Percentiles rank a stretch among this genome's conserved stretches.
Evolutionary conservation across 371 early-diverging fungal genomes (phyloP).

Genomic region (Haplosporangium sp.): DNA sequence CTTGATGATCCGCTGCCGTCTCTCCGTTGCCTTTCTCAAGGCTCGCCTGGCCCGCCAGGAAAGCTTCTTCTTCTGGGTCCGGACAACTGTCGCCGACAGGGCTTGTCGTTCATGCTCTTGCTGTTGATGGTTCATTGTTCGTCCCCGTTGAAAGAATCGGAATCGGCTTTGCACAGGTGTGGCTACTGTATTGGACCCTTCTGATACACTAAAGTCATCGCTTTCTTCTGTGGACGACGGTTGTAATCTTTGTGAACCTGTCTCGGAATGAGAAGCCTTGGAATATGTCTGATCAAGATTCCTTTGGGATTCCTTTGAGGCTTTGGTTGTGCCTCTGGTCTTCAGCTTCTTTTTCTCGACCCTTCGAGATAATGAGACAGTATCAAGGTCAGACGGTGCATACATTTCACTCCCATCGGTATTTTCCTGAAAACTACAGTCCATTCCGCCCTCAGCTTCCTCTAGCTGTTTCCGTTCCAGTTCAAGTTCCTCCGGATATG

Average conservation of each 20-base stretch:
- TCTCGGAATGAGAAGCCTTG: too few species aligned
- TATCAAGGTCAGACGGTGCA: neutral
- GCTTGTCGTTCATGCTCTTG: constrained; percentile 12
- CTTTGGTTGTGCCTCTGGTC: too few species aligned
- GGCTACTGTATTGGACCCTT: neutral
- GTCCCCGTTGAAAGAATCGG: constrained; percentile 18
- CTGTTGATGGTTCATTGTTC: constrained; percentile 3
- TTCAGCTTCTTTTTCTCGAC: too few species aligned
- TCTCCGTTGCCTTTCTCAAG: constrained; percentile 17
- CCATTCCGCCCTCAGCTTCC: constrained; percentile 3
- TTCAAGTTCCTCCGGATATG: constrained; percentile 44
- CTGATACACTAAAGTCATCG: neutral
- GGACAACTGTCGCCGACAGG: constrained; percentile 7
- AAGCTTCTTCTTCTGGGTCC: constrained; percentile 24
- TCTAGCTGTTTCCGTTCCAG: constrained; percentile 20
- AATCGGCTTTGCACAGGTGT: constrained; percentile 10
- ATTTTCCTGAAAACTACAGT: neutral
- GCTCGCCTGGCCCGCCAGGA: constrained; percentile 20
- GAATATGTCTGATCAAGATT: neutral
- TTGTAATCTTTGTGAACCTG: too few species aligned
- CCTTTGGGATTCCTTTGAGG: neutral
- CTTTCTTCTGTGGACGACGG: too few species aligned
- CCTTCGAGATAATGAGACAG: too few species aligned
- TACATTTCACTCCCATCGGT: neutral
- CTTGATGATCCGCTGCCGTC: constrained; percentile 24